Percentiles rank a stretch among this genome's conserved stretches.
These are phyloP conservation scores for Diaporthe capsici DNA, from an alignment of 2,329 filamentous ascomycete species.

Conservation along the genomic window DNA sequence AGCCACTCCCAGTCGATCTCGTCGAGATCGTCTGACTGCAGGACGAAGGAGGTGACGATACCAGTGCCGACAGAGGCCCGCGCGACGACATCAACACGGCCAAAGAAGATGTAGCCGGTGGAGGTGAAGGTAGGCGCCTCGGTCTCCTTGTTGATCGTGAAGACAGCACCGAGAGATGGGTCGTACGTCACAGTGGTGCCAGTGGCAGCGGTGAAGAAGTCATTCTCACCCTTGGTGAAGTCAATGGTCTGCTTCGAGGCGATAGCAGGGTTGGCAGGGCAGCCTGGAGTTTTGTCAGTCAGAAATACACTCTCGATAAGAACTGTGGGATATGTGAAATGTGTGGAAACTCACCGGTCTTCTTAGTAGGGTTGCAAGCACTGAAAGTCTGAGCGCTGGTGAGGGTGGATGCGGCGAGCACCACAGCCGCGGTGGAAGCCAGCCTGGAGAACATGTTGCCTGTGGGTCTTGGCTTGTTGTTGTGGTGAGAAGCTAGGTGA, in stretches of 20 bases:
- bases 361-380: constrained; percentile 68
- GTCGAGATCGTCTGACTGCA: constrained; percentile 92
- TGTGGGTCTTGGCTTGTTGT: constrained; percentile 15
- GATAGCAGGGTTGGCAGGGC: constrained; percentile 82
- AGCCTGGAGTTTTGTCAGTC: constrained; percentile 59
- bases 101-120: constrained; percentile 97
- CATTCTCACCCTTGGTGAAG: constrained; percentile 80
- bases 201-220: constrained; percentile 61
- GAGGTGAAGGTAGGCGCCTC: constrained; percentile 81
- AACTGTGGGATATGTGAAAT: constrained; percentile 45
- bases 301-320: not conserved
- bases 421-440: constrained; percentile 60
- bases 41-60: constrained; percentile 89
- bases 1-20: constrained; percentile 99
- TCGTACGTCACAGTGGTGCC: constrained; percentile 66
- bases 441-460: constrained; percentile 62
- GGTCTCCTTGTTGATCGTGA: constrained; percentile 76
- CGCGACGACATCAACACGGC: constrained; percentile 83
- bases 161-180: constrained; percentile 63
- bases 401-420: constrained; percentile 63
- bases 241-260: constrained; percentile 76
- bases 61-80: constrained; percentile 85
- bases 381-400: constrained; percentile 70
- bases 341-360: constrained; percentile 50
- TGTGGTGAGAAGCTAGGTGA: constrained; percentile 5